Evolutionary conservation across 2,329 filamentous ascomycete genomes (phyloP), one percentile per base, ranked within the genome.

Genomic region (Didymella sp.): DNA sequence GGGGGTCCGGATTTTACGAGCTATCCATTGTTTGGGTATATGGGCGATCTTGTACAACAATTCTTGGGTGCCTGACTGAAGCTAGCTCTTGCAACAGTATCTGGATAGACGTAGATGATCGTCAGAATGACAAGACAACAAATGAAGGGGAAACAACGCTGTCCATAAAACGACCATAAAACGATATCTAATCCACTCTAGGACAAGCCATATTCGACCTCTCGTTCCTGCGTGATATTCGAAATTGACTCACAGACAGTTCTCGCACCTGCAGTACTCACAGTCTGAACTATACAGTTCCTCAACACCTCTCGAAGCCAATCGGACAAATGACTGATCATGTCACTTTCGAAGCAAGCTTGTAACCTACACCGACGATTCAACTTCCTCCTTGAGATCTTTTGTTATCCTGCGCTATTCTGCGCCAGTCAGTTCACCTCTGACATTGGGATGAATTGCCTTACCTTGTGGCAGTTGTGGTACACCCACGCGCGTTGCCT

Each of bases 21-120:
- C 19, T 48, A 58, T 8, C 37, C 55, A 4, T 17, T 60, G 1
- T 53, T 70, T 44, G 63, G 64, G 4, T 58, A 61, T 4, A 17
- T 72, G 12, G 60, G 62, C 15, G 52, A 59, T 19, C 47, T 70
- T 1, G 12, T 73, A 21, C 63, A 48, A 31, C 62, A 57, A 3
- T 41, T 68, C 13, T 41, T 67, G 15, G 57, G 21, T 28, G 25
- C 19, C 15, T 53, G 12, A 33, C 4, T 2, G 6, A 9, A 17
- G 15, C n/a, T 12, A 6, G n/a, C n/a, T n/a, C n/a, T n/a, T n/a
- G n/a, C n/a, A n/a, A n/a, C n/a, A 21, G 35, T 21, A 21, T 38
- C 12, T 21, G 19, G 19, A 8, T 12, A 19, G 11, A 17, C 17
- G 11, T 19, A 15, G 7, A 17, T n/a, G 2, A n/a, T 35, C 5